These are phyloP conservation scores for Prunus fruticosa DNA, from an alignment of 306 rosid genomes.

Conservation along the genomic window DNA sequence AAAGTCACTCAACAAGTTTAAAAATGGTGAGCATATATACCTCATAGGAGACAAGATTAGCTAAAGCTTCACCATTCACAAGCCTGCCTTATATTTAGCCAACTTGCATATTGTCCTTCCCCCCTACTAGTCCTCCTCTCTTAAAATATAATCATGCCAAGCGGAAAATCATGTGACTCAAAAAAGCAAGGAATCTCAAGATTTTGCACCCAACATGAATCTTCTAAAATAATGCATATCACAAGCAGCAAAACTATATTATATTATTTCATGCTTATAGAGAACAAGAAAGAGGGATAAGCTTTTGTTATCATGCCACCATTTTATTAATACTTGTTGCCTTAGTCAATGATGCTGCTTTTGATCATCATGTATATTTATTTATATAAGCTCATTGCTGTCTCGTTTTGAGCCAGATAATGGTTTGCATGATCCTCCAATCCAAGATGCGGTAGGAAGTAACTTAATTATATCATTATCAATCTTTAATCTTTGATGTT, in stretches of 20 bases:
- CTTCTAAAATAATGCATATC: constrained; percentile 14
- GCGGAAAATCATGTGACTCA: constrained; percentile 33
- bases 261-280: constrained; percentile 11
- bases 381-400: constrained; percentile 22
- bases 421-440: constrained; percentile 34
- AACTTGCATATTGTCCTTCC: background rate
- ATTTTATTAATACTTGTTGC: constrained; percentile 27
- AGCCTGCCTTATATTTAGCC: constrained; percentile 11
- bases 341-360: constrained; percentile 36
- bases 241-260: constrained; percentile 4
- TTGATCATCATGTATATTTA: constrained; percentile 34
- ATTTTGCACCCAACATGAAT: constrained; percentile 39
- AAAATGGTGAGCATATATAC: constrained; percentile 6
- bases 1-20: background rate
- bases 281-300: background rate
- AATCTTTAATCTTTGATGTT: background rate
- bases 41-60: constrained; percentile 12
- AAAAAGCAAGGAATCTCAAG: constrained; percentile 40
- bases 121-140: background rate
- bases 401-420: constrained; percentile 31
- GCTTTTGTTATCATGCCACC: constrained; percentile 24
- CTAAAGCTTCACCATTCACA: background rate
- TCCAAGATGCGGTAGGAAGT: constrained; percentile 26
- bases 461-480: constrained; percentile 12
- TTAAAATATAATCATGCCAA: constrained; percentile 19